Base-by-base conservation (phyloP, 2,329 filamentous ascomycete species). In the Diaporthe vaccinii region DNA sequence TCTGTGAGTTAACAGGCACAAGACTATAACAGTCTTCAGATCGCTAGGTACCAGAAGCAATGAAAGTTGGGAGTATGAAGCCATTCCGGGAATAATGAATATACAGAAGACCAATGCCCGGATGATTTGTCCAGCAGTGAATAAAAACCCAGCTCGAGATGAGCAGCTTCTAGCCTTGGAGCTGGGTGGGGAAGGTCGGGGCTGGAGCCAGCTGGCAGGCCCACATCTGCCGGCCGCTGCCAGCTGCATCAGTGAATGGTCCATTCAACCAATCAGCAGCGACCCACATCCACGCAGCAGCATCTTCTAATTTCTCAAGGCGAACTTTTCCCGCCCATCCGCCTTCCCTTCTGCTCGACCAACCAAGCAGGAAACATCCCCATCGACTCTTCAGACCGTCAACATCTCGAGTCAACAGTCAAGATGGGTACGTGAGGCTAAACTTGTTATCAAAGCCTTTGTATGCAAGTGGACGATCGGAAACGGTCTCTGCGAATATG, bases 381-480 rank as follows among this genome's bases (percentile, higher is more conserved):
- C 82, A 83, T 84, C 83, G 82, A 84, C 80, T 82, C 79, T 79
- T 39, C 76, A 77, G 79, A 79, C 79, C 75, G 67, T 73, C 78
- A 76, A 81, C 77, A 81, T 79, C 76, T 77, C 78, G 79, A 84
- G 83, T 83, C 83, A 75, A 83, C 81, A 88, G 87, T 85, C 87
- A 90, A 86, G 86, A 91, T 91, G 89, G 89, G 89, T 91, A 91
- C 87, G 89, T 89, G 88, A 84, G 80, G 82, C 82, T 81, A 69
- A 62, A 82, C 82, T 80, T 82, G 81, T 80, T 58, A 71, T 68
- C 55, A 81, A 81, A 84, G 82, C 83, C 83, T 83, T 83, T 83
- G 87, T 88, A 84, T 89, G 87, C 87, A 86, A 89, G 87, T 89
- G 87, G 87, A 83, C 25, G 44, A 70, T 70, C 72, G 74, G 71